Evolutionary conservation across 768 basidiomycete genomes (phyloP), one percentile per base, ranked within the genome.

Genomic region (Gyrodon lividus): DNA sequence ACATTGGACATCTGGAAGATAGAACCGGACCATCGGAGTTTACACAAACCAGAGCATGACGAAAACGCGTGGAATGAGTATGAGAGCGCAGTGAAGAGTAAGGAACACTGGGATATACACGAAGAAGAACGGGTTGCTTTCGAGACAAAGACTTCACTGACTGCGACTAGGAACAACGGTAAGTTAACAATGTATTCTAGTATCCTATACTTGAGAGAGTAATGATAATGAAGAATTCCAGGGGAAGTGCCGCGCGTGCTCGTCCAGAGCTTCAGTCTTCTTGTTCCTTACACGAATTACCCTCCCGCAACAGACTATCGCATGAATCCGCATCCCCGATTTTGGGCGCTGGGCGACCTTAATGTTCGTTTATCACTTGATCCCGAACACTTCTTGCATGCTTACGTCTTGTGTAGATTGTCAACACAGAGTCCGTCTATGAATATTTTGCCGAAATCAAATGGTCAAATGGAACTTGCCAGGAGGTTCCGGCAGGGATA

Each of bases 211-310:
- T 24, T 24, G n/a, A n/a, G n/a, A n/a, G n/a, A n/a, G n/a, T 24
- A 24, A 24, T 6, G n/a, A n/a, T n/a, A n/a, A 24, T 24, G 24
- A 24, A 24, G 24, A 24, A 24, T 24, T 24, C 24, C 6, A 24
- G 24, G 24, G 24, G 24, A 24, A 24, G 24, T 24, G 24, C 24
- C 24, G 6, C 24, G 24, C 24, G 24, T 24, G 24, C 24, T 50
- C 30, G 22, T 52, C 8, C 55, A 52, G 42, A 46, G 50, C 8
- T 61, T 63, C 43, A 19, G 35, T 14, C 17, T 64, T 17, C 49
- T 61, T 2, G 55, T 64, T 23, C 62, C 57, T 4, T 55, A 55
- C 30, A 63, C 62, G 10, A 64, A 61, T 34, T 55, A 59, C 17
- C 62, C 62, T 17, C 57, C 52, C 2, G 52, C 43, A 2, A 12